phyloP scores from a whole-genome alignment of 2,329 filamentous ascomycete species.

The Cercospora nicotianae region DNA sequence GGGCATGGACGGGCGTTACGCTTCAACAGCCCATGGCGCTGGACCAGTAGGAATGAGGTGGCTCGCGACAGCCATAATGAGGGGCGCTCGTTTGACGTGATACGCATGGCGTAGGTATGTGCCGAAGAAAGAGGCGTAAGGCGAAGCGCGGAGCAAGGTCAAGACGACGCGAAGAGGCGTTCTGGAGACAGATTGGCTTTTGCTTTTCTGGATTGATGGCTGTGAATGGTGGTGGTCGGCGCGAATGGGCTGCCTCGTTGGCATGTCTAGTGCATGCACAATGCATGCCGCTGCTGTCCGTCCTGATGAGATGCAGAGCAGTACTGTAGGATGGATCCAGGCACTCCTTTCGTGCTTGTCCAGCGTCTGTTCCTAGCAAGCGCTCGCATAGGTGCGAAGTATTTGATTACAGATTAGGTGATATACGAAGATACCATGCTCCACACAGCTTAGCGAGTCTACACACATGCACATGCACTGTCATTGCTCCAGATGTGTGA shows the following conservation, averaged over 20 bases:
- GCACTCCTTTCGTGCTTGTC: background rate
- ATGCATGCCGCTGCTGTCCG: background rate
- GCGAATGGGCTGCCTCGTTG: background rate
- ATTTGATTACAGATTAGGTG: constrained; percentile 6
- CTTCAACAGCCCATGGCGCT: constrained; percentile 2
- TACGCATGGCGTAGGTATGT: constrained; percentile 3
- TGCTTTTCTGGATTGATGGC: background rate
- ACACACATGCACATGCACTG: background rate
- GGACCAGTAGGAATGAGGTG: background rate
- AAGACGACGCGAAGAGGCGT: background rate
- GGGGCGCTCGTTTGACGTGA: background rate
- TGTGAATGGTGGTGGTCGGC: background rate
- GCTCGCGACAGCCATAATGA: background rate
- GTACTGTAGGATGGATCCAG: background rate
- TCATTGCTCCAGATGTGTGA: constrained; percentile 3
- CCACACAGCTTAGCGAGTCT: constrained; percentile 1
- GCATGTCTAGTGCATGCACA: background rate
- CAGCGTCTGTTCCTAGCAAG: constrained; percentile 2
- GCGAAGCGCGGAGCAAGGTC: background rate
- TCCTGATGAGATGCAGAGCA: background rate
- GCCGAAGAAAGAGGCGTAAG: constrained; percentile 6
- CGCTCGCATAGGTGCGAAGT: background rate
- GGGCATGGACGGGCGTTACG: background rate
- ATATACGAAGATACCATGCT: background rate
- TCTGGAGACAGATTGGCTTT: background rate